Evolutionary conservation across 768 basidiomycete genomes (phyloP), one percentile per base, ranked within the genome.

Genomic region (Lentinus brumalis): DNA sequence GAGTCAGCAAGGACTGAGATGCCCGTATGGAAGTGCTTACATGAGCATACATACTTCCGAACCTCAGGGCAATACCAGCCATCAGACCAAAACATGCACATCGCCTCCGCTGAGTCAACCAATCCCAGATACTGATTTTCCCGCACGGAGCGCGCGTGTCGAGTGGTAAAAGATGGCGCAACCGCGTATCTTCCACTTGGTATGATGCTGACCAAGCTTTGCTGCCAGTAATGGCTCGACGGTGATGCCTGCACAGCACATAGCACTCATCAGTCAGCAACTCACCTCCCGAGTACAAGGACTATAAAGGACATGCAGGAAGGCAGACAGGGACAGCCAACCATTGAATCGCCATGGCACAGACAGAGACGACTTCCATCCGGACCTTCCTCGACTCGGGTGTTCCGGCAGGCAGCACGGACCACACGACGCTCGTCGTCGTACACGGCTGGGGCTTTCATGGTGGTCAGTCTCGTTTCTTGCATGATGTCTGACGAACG

Each of bases 371-470:
- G 18, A 15, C 42, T 16, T 2, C 4, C 42, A 2, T 44, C 14
- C 15, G 42, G 42, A 44, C 53, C 21, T 32, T 53, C 38, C 53
- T 62, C 8, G 68, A 69, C 50, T 62, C 60, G 1, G 68, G 68
- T 16, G 45, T 56, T 8, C 68, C 68, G 4, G 32, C 18, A n/a
- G 55, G 53, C 11, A 59, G 50, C 32, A 44, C 38, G 1, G 50
- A 58, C 26, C 67, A 69, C 56, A 61, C 61, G 4, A 69, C 68
- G 1, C 16, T 67, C 10, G 62, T 69, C 5, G 31, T 67, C 12
- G n/a, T 69, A 5, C 68, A 69, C 32, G 68, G 68, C 1, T 50
- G 58, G n/a, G 47, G 59, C 1, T 69, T 62, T 38, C 62, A 68
- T 45, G 55, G 60, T 21, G 60, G 67, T 69, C 5, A 12, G 66